A percentile compares a stretch with the other conserved stretches of the same genome.
Evolutionary conservation across 306 rosid genomes (phyloP).

Genomic region (Vigna angularis): DNA sequence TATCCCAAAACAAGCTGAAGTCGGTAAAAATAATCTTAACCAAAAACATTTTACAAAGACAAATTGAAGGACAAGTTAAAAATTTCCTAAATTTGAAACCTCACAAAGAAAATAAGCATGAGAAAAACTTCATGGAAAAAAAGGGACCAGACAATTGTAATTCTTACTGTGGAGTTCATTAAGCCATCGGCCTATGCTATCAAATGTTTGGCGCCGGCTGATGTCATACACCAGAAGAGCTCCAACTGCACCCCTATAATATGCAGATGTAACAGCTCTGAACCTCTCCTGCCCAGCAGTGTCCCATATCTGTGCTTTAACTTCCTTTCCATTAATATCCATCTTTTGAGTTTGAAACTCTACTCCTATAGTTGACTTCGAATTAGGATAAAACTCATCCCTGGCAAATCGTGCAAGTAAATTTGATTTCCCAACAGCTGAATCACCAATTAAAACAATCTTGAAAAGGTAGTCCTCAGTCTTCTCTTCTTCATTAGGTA

Average conservation of each 20-base stretch:
- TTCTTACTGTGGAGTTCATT: constrained; percentile 88
- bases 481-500: constrained; percentile 71
- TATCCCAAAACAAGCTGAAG: too few species aligned
- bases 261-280: constrained; percentile 94
- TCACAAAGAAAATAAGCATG: constrained; percentile 35
- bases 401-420: constrained; percentile 93
- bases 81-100: constrained; percentile 28
- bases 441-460: constrained; percentile 90
- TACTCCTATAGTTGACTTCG: constrained; percentile 93
- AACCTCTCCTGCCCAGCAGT: constrained; percentile 95
- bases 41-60: background rate
- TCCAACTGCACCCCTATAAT: constrained; percentile 92
- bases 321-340: constrained; percentile 81
- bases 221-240: constrained; percentile 89
- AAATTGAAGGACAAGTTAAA: constrained; percentile 20
- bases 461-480: constrained; percentile 94
- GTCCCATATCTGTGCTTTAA: constrained; percentile 95
- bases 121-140: constrained; percentile 10
- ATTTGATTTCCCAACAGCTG: constrained; percentile 93
- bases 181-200: constrained; percentile 89
- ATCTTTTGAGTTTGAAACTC: constrained; percentile 93
- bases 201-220: constrained; percentile 86
- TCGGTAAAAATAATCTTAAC: too few species aligned
- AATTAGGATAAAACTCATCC: constrained; percentile 91
- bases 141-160: constrained; percentile 1